Evolutionary conservation across 192 early-diverging fungal species (phyloP).

Genomic region (Backusella tuberculispora): DNA sequence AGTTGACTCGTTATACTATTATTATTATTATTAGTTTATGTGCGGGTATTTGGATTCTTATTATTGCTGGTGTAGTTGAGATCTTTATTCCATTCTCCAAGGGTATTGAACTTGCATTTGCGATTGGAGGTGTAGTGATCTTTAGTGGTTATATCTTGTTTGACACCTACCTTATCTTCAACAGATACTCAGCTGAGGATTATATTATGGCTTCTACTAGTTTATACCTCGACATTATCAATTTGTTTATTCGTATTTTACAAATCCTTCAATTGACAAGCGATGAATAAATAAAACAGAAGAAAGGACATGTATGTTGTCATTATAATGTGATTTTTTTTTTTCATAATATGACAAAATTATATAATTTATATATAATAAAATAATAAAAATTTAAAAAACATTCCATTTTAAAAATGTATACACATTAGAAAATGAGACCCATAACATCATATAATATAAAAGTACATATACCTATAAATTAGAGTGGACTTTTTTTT

Average conservation of each 20-base stretch:
- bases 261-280: conserved; percentile 50
- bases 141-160: conserved; percentile 82
- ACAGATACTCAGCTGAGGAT: conserved; percentile 69
- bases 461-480: too few relatives aligned
- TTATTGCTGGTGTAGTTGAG: conserved; percentile 66
- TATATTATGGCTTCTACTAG: conserved; percentile 66
- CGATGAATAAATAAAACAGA: neutral
- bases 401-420: too few relatives aligned
- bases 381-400: too few relatives aligned
- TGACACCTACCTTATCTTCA: conserved; percentile 74
- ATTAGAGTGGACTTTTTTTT: too few relatives aligned
- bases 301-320: too few relatives aligned
- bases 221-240: conserved; percentile 78
- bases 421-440: too few relatives aligned
- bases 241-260: conserved; percentile 72
- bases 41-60: conserved; percentile 59
- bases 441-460: too few relatives aligned
- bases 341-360: neutral
- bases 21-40: conserved; percentile 51
- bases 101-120: conserved; percentile 59
- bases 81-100: conserved; percentile 73
- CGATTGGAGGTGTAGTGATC: conserved; percentile 63
- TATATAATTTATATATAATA: too few relatives aligned
- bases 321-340: neutral
- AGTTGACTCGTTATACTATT: too few relatives aligned